Percentiles rank a stretch among this genome's conserved stretches.
Evolutionary conservation across 805 yeast species (phyloP).

Genomic region (Saccharomycopsis sp.): DNA sequence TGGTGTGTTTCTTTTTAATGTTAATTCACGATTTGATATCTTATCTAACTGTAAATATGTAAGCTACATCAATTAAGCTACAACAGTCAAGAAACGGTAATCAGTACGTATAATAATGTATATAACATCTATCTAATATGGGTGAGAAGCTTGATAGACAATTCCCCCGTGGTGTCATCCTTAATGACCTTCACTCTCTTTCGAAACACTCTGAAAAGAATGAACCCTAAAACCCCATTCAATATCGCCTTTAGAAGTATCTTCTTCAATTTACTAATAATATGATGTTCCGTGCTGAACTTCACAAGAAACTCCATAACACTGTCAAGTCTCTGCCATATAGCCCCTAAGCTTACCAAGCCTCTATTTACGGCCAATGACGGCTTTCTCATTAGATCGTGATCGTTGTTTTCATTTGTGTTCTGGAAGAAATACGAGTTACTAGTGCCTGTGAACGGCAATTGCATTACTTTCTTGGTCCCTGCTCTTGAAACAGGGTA

Average conservation of each 20-base stretch:
- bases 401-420: neutral
- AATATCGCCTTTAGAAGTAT: neutral
- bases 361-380: neutral
- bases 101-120: too few relatives aligned
- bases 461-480: neutral
- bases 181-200: neutral
- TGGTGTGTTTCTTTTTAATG: too few relatives aligned
- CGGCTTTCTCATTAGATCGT: neutral
- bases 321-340: neutral
- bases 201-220: neutral
- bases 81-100: too few relatives aligned
- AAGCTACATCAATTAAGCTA: too few relatives aligned
- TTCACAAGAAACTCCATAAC: neutral
- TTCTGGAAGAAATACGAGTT: neutral
- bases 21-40: too few relatives aligned
- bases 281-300: neutral
- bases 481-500: conserved; percentile 10
- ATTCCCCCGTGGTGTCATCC: neutral
- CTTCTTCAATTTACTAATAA: neutral
- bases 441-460: conserved; percentile 2
- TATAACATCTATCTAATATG: neutral
- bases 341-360: neutral
- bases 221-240: neutral
- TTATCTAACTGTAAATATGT: too few relatives aligned
- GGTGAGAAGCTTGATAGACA: neutral